phyloP scores from a whole-genome alignment of 108 stramenopile species.

The Cyclotella sp. region DNA sequence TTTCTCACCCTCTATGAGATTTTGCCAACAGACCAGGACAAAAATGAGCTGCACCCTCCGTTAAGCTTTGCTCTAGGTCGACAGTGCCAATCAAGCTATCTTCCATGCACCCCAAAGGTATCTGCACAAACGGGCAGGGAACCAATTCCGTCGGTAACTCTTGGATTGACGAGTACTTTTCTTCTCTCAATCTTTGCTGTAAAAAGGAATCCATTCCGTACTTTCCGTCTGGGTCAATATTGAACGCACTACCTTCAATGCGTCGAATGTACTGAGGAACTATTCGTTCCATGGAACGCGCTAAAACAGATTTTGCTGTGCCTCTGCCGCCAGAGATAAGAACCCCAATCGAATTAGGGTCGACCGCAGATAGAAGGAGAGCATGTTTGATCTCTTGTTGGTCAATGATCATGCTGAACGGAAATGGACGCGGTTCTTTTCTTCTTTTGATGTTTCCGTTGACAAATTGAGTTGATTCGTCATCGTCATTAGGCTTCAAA shows the following conservation, averaged over 20 bases:
- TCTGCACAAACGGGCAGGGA: slow-evolving; percentile 66
- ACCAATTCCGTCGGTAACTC: slow-evolving; percentile 68
- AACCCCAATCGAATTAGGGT: slow-evolving; percentile 71
- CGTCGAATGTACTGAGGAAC: slow-evolving; percentile 64
- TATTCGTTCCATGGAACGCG: slow-evolving; percentile 61
- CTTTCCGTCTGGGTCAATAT: slow-evolving; percentile 61
- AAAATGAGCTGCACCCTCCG: slow-evolving; percentile 67
- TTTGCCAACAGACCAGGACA: slow-evolving; percentile 70
- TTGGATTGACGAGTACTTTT: slow-evolving; percentile 35
- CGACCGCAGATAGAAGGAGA: slow-evolving; percentile 64
- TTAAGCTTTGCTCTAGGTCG: slow-evolving; percentile 64
- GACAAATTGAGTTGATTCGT: too few species aligned
- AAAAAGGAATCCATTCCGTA: slow-evolving; percentile 60
- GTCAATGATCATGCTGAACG: slow-evolving; percentile 71
- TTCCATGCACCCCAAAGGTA: slow-evolving; percentile 78
- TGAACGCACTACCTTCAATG: slow-evolving; percentile 54
- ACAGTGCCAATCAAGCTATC: slow-evolving; percentile 72
- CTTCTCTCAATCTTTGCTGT: slow-evolving; percentile 37
- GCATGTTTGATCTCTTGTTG: slow-evolving; percentile 74
- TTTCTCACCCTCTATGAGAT: slow-evolving; percentile 58
- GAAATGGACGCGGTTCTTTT: slow-evolving; percentile 56
- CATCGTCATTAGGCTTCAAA: too few species aligned
- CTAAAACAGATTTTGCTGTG: slow-evolving; percentile 73
- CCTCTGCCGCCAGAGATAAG: slow-evolving; percentile 72
- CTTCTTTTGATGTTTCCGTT: not conserved